These are phyloP conservation scores for Yarrowia sp. DNA, from an alignment of 805 yeast genomes.

Conservation along the genomic window DNA sequence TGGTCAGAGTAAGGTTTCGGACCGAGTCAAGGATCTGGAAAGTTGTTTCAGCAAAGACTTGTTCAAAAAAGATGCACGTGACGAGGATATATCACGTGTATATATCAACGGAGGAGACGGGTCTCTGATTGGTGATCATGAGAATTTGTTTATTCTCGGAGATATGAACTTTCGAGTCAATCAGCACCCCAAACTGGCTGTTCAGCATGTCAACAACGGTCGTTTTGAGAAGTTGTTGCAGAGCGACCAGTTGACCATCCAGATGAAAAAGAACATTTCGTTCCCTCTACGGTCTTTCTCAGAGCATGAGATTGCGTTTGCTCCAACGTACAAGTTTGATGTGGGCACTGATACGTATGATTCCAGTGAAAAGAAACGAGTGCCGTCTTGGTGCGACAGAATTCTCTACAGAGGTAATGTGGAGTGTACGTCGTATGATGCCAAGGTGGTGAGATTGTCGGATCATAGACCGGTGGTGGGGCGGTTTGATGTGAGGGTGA, in stretches of 20 bases:
- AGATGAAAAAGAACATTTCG: slow-evolving; percentile 69
- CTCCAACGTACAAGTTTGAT: slow-evolving; percentile 94
- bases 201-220: slow-evolving; percentile 49
- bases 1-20: slow-evolving; percentile 75
- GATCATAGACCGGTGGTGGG: slow-evolving; percentile 93
- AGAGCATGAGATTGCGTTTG: slow-evolving; percentile 69
- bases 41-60: slow-evolving; percentile 52
- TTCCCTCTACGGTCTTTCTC: slow-evolving; percentile 66
- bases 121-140: slow-evolving; percentile 68
- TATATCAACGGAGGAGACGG: slow-evolving; percentile 43
- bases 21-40: slow-evolving; percentile 83
- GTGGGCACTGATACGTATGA: slow-evolving; percentile 81
- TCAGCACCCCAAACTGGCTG: slow-evolving; percentile 67
- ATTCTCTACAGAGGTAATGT: slow-evolving; percentile 65
- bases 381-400: slow-evolving; percentile 98
- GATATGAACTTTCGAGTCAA: slow-evolving; percentile 87
- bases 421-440: slow-evolving; percentile 58
- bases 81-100: slow-evolving; percentile 27
- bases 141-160: slow-evolving; percentile 85
- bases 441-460: slow-evolving; percentile 61
- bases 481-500: slow-evolving; percentile 59
- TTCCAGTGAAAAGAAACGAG: slow-evolving; percentile 84
- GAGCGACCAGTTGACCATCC: slow-evolving; percentile 74
- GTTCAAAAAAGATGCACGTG: slow-evolving; percentile 28
- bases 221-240: slow-evolving; percentile 57